Evolutionary conservation across 768 basidiomycete genomes (phyloP).

Genomic region (Leccinum barrowsii): DNA sequence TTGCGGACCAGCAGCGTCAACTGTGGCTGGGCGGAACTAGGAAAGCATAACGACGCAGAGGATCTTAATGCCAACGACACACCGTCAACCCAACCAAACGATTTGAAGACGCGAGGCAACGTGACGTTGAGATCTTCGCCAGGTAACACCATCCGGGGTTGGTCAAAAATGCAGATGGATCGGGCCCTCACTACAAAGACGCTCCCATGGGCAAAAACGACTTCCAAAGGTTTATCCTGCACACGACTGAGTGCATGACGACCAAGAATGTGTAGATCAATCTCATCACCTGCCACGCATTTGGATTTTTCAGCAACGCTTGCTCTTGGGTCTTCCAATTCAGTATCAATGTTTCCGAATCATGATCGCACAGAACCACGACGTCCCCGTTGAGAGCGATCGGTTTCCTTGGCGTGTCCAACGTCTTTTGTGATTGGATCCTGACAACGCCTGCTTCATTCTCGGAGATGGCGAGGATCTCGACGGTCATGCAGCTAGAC

Average conservation of each 20-base stretch:
- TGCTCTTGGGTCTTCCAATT: conserved; percentile 51
- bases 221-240: conserved; percentile 51
- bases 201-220: conserved; percentile 43
- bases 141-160: conserved; percentile 37
- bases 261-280: background rate
- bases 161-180: conserved; percentile 53
- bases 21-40: conserved; percentile 6
- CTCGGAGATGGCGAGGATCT: conserved; percentile 27
- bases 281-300: conserved; percentile 30
- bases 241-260: conserved; percentile 6
- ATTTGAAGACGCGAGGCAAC: conserved; percentile 39
- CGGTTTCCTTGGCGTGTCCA: conserved; percentile 44
- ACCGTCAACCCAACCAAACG: conserved; percentile 70
- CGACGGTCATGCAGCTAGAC: conserved; percentile 19
- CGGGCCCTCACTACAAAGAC: conserved; percentile 59
- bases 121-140: conserved; percentile 11
- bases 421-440: conserved; percentile 32
- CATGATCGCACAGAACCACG: conserved; percentile 53
- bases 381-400: conserved; percentile 49
- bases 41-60: background rate
- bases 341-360: conserved; percentile 46
- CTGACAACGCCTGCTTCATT: conserved; percentile 9
- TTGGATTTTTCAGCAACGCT: conserved; percentile 43
- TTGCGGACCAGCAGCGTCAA: conserved; percentile 55
- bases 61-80: conserved; percentile 37